These are phyloP conservation scores for Umbelopsis vinacea DNA, from an alignment of 192 early-diverging fungal genomes.

Conservation along the genomic window DNA sequence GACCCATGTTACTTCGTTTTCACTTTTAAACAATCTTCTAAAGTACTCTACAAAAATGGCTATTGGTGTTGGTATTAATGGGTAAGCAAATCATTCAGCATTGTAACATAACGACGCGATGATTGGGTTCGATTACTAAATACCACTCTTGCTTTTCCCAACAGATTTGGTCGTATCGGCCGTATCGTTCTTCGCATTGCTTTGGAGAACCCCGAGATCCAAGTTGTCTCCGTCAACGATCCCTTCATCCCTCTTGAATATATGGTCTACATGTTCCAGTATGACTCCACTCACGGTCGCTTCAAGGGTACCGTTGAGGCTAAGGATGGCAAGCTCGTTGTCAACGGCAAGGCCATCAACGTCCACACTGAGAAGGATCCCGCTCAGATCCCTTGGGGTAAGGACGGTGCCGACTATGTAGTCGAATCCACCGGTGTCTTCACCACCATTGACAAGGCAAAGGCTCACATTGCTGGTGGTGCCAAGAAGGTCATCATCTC, in stretches of 20 bases:
- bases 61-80: slow-evolving; percentile 63
- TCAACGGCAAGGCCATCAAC: slow-evolving; percentile 82
- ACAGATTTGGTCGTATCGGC: slow-evolving; percentile 95
- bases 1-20: not conserved
- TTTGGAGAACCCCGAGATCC: slow-evolving; percentile 67
- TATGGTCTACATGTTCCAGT: slow-evolving; percentile 98
- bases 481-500: slow-evolving; percentile 99
- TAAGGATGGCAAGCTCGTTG: slow-evolving; percentile 86
- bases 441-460: slow-evolving; percentile 89
- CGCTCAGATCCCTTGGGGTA: slow-evolving; percentile 88
- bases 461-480: slow-evolving; percentile 85
- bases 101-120: not conserved
- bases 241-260: slow-evolving; percentile 96
- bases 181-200: slow-evolving; percentile 95
- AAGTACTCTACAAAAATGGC: slow-evolving; percentile 22
- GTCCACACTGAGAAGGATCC: slow-evolving; percentile 82
- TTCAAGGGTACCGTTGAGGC: slow-evolving; percentile 83
- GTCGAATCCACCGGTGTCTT: slow-evolving; percentile 99
- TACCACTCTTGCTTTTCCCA: not conserved
- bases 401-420: slow-evolving; percentile 83
- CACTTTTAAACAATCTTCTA: not conserved
- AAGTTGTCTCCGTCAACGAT: slow-evolving; percentile 95
- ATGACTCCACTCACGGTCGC: slow-evolving; percentile 98
- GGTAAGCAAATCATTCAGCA: slow-evolving; percentile 29
- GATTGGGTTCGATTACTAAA: too few species aligned